Conservation (phyloP, 495 filamentous ascomycete species). For the Hypoxylon crocopeplum region DNA sequence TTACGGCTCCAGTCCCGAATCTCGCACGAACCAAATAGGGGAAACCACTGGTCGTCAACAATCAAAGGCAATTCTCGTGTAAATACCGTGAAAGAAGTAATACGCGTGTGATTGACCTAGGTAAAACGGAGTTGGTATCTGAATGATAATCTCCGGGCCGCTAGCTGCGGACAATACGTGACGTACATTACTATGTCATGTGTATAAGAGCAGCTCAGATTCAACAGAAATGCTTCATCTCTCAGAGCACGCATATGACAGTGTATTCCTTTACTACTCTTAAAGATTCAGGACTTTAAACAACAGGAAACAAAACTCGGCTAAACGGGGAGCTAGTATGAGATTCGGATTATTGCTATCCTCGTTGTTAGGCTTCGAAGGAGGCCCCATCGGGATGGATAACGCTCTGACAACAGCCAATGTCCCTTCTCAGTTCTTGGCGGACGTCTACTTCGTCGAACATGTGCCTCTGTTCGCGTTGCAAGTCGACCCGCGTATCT, state of each 20-base stretch:
- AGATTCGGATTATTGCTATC: slow-evolving; percentile 14
- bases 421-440: slow-evolving; percentile 19
- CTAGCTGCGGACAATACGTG: not conserved
- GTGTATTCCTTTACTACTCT: no score
- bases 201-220: no score
- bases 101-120: not conserved
- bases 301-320: no score
- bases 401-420: slow-evolving; percentile 45
- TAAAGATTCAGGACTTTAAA: no score
- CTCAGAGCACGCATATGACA: no score
- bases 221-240: no score
- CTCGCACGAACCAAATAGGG: not conserved
- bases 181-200: no score
- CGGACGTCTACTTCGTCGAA: slow-evolving; percentile 26
- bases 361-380: slow-evolving; percentile 8
- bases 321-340: not conserved
- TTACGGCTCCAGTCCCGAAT: not conserved
- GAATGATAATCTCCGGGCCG: not conserved
- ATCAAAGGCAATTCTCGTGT: no score
- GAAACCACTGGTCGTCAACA: not conserved
- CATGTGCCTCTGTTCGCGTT: slow-evolving; percentile 28
- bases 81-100: not conserved
- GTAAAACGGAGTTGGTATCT: not conserved
- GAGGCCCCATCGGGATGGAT: slow-evolving; percentile 55
- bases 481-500: slow-evolving; percentile 27